A percentile compares a stretch with the other conserved stretches of the same genome.
Evolutionary conservation across 768 basidiomycete species (phyloP).

Genomic region (Pleurotus ostreatus): DNA sequence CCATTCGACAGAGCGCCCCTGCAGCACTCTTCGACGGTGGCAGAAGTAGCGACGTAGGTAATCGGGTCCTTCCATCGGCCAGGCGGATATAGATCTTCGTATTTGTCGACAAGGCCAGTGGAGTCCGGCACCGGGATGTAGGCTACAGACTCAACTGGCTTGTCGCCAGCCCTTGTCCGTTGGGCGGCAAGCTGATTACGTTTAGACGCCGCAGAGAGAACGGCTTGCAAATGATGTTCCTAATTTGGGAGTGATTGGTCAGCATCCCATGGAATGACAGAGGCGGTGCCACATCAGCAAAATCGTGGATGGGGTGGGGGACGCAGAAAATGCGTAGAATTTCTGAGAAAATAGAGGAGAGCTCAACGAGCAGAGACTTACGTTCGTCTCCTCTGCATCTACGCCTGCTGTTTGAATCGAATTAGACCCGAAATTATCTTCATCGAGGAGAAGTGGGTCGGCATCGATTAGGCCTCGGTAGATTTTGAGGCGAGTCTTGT

Average conservation of each 20-base stretch:
- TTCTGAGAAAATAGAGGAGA: conserved; percentile 1
- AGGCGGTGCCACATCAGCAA: conserved; percentile 31
- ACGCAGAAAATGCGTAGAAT: conserved; percentile 16
- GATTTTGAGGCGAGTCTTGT: conserved; percentile 88
- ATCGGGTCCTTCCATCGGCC: conserved; percentile 72
- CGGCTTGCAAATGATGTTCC: conserved; percentile 54
- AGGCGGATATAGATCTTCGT: conserved; percentile 69
- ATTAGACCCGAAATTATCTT: conserved; percentile 45
- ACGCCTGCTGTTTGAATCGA: conserved; percentile 78
- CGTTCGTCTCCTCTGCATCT: conserved; percentile 91
- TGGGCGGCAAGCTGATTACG: conserved; percentile 23
- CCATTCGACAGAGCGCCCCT: conserved; percentile 62
- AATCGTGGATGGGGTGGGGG: background rate
- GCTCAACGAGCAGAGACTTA: conserved; percentile 45
- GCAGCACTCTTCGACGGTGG: conserved; percentile 78
- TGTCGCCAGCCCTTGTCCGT: conserved; percentile 22
- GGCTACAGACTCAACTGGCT: conserved; percentile 40
- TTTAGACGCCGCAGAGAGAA: conserved; percentile 40
- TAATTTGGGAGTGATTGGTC: conserved; percentile 33
- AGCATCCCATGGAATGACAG: conserved; percentile 37
- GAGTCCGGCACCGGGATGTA: conserved; percentile 95
- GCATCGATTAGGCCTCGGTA: conserved; percentile 78
- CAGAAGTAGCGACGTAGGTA: conserved; percentile 76
- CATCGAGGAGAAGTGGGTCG: conserved; percentile 75
- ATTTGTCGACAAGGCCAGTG: conserved; percentile 74